Percentiles rank a stretch among this genome's conserved stretches.
Evolutionary conservation across 768 basidiomycete genomes (phyloP).

Genomic region (Calocera viscosa): DNA sequence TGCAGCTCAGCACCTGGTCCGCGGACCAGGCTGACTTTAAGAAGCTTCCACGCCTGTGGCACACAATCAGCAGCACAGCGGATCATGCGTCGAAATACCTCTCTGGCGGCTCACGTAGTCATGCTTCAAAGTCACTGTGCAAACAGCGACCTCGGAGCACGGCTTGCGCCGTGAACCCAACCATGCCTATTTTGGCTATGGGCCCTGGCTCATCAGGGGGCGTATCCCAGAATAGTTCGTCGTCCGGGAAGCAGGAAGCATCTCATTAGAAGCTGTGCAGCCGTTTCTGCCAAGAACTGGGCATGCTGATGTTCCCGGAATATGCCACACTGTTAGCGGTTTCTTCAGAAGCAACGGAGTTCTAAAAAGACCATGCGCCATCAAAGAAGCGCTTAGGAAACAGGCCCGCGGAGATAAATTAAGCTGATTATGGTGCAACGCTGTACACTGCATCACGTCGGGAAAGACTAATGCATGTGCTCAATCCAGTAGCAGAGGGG

Average conservation of each 20-base stretch:
- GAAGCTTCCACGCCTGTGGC: slow-evolving; percentile 1
- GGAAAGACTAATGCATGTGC: too few species aligned
- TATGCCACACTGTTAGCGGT: not conserved
- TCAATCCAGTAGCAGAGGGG: too few species aligned
- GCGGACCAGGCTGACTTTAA: slow-evolving; percentile 2
- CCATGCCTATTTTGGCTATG: too few species aligned
- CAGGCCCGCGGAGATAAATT: not conserved
- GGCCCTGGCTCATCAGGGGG: too few species aligned
- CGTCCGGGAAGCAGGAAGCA: not conserved
- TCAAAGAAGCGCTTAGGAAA: not conserved
- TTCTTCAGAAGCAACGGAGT: slow-evolving; percentile 3
- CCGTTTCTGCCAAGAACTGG: not conserved
- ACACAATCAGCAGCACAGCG: not conserved
- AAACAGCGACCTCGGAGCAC: too few species aligned
- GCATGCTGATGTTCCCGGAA: not conserved
- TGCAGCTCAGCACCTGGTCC: slow-evolving; percentile 1
- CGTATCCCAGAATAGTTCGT: not conserved
- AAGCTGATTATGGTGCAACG: not conserved
- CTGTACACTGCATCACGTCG: too few species aligned
- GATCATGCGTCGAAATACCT: not conserved
- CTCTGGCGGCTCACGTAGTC: not conserved
- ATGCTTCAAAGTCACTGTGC: too few species aligned
- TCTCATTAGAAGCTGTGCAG: not conserved
- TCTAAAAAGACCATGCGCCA: not conserved
- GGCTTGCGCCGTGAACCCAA: too few species aligned